A percentile compares a stretch with the other conserved stretches of the same genome.
These are phyloP conservation scores for Ajuga chamaepitys DNA, from an alignment of 257 asterid genomes.

Conservation along the genomic window DNA sequence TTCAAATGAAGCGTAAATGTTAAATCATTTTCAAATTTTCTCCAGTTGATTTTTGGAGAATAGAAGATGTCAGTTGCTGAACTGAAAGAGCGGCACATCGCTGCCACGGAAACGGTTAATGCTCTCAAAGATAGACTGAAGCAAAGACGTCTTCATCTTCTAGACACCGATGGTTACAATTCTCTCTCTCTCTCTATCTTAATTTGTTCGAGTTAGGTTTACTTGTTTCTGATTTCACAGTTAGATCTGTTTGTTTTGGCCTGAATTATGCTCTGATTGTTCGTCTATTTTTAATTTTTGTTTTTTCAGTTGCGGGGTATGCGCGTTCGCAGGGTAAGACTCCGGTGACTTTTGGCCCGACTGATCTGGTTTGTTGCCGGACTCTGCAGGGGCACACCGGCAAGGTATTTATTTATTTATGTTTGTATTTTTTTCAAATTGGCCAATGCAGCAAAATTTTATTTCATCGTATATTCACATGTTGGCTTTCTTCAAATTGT, in stretches of 20 bases:
- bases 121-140: slow-evolving; percentile 63
- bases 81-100: slow-evolving; percentile 85
- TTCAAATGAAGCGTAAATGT: slow-evolving; percentile 22
- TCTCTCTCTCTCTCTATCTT: background rate
- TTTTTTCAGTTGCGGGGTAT: slow-evolving; percentile 60
- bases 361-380: slow-evolving; percentile 97
- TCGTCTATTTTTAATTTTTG: background rate
- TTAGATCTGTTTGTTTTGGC: slow-evolving; percentile 34
- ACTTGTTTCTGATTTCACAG: background rate
- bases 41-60: background rate
- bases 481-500: background rate
- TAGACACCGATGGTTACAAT: slow-evolving; percentile 69
- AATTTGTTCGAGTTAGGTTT: slow-evolving; percentile 7
- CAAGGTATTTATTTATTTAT: slow-evolving; percentile 43
- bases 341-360: slow-evolving; percentile 80
- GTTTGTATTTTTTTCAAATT: background rate
- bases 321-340: slow-evolving; percentile 80
- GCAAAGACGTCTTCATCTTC: slow-evolving; percentile 74
- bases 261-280: slow-evolving; percentile 1
- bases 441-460: background rate
- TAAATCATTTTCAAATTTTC: background rate
- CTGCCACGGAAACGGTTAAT: slow-evolving; percentile 73
- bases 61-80: slow-evolving; percentile 66
- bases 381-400: slow-evolving; percentile 96
- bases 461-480: background rate